Percentiles rank a stretch among this genome's conserved stretches.
Evolutionary conservation across 148 eudicot species (phyloP).

Genomic region (Pouteria glomerata): DNA sequence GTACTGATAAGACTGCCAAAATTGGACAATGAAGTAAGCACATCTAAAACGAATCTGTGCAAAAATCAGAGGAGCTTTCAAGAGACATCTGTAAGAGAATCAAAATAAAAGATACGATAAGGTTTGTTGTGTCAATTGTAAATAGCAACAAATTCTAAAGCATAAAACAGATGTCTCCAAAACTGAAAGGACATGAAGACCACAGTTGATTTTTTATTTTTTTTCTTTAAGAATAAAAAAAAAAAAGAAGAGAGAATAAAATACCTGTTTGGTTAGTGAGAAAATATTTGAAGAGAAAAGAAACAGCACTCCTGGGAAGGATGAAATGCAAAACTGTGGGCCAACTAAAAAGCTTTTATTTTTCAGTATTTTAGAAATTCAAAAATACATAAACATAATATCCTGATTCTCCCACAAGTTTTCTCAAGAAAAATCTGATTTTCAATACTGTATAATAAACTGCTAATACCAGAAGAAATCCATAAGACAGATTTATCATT

Average conservation of each 20-base stretch:
- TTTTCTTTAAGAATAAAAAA: too few species aligned
- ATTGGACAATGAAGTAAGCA: constrained; percentile 10
- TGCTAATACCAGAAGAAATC: background rate
- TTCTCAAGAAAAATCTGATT: constrained; percentile 2
- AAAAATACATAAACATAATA: background rate
- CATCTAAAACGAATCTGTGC: constrained; percentile 12
- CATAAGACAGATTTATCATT: background rate
- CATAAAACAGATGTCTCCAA: background rate
- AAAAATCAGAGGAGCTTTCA: constrained; percentile 1
- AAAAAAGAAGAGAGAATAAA: background rate
- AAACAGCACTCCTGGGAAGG: background rate
- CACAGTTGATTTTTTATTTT: background rate
- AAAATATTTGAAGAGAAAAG: background rate
- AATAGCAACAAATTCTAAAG: background rate
- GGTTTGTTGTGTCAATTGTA: background rate
- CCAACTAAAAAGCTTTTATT: background rate
- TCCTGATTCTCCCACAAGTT: background rate
- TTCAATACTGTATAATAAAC: background rate
- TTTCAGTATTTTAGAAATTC: background rate
- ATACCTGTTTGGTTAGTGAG: constrained; percentile 4
- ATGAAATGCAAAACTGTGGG: background rate
- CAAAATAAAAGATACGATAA: constrained; percentile 9
- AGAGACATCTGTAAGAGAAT: background rate
- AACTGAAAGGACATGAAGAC: background rate
- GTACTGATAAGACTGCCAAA: background rate